A percentile compares a stretch with the other conserved stretches of the same genome.
phyloP scores from a whole-genome alignment of 495 filamentous ascomycete species.

The Penicillium mononematosum region DNA sequence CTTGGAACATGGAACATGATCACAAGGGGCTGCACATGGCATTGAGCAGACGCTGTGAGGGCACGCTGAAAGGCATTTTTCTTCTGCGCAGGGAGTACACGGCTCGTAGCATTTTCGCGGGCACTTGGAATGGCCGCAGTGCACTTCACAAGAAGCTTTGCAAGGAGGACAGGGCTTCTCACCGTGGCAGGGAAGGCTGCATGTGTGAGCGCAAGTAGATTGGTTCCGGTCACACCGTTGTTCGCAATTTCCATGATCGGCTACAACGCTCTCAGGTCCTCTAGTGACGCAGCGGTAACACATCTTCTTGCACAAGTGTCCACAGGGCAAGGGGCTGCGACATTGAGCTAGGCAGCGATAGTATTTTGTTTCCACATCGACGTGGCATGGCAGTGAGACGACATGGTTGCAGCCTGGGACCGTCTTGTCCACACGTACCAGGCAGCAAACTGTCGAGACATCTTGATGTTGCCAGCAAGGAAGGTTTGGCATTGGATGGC shows the following conservation, averaged over 20 bases:
- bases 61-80: slow-evolving; percentile 56
- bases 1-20: slow-evolving; percentile 63
- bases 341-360: slow-evolving; percentile 53
- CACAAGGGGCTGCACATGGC: slow-evolving; percentile 62
- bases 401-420: slow-evolving; percentile 57
- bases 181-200: slow-evolving; percentile 54
- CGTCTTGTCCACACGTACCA: slow-evolving; percentile 36
- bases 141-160: slow-evolving; percentile 54
- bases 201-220: slow-evolving; percentile 59
- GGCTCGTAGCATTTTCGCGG: slow-evolving; percentile 58
- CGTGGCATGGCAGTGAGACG: slow-evolving; percentile 49
- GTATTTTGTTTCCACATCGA: slow-evolving; percentile 32
- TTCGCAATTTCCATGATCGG: slow-evolving; percentile 52
- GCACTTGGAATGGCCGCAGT: slow-evolving; percentile 63
- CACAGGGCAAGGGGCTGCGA: slow-evolving; percentile 49
- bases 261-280: slow-evolving; percentile 23
- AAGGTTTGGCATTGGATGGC: slow-evolving; percentile 50
- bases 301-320: slow-evolving; percentile 55
- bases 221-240: slow-evolving; percentile 54
- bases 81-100: slow-evolving; percentile 62
- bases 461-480: slow-evolving; percentile 54
- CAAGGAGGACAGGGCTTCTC: slow-evolving; percentile 55
- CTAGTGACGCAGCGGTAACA: slow-evolving; percentile 52
- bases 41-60: slow-evolving; percentile 58
- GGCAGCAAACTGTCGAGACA: slow-evolving; percentile 36